Base-by-base conservation (phyloP, 2,329 filamentous ascomycete genomes). In the Leptographium radiaticola region DNA sequence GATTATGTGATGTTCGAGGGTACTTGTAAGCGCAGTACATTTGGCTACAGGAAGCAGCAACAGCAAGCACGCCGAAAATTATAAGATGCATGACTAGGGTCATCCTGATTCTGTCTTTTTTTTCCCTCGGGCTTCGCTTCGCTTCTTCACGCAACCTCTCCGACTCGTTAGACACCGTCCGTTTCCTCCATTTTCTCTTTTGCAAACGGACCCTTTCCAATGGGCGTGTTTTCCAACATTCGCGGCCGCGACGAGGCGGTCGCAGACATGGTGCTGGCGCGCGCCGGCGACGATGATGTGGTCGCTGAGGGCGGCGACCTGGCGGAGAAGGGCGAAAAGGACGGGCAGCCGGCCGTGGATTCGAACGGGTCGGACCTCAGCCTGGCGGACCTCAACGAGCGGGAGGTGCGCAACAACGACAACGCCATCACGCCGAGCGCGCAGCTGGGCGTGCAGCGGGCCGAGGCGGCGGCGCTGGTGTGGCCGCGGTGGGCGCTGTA, bases 401-500 rank as follows among this genome's bases (percentile, higher is more conserved):
- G 51, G 20, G 58, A 60, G 50, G 45, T 60, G 34, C 3, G 49
- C 15, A 16, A 30, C 25, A 15, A 60, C 48, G 55, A 49, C 51
- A 13, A 54, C 44, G 5, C 36, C 12, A 34, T 60, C 6, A 60
- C 58, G 12, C 9, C 18, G 11, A 55, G 63, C 49, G 66, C 66
- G 10, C 72, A 75, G 61, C 63, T 65, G 10, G 74, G 74, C 63
- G 72, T 76, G 18, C 68, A 71, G 55, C 70, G 71, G 51, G 68
- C 75, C n/a, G 71, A 75, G 60, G 74, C 73, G 15, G 68, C 70
- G 10, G 70, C 74, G 33, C 70, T 68, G 45, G 70, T 71, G 39
- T 74, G 72, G 71, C 64, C 67, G 1, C 68, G 55, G 46, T 59
- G 59, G 36, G 64, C 72, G 51, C 64, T 76, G 15, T 66, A 71